phyloP scores from a whole-genome alignment of 345 rosid genomes.

The Brassica cretica region DNA sequence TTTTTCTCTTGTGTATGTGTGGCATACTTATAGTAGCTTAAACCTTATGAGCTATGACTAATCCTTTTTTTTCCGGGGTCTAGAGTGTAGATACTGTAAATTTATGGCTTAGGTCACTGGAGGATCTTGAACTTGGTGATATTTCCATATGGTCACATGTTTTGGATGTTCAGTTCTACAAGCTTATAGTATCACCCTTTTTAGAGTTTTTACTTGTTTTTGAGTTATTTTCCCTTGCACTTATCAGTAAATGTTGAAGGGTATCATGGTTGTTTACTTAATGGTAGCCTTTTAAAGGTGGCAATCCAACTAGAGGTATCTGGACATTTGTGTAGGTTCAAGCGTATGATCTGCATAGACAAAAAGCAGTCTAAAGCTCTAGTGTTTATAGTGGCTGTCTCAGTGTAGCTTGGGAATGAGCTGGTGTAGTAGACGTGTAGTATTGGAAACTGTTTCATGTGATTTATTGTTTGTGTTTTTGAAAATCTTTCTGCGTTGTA shows the following conservation, averaged over 20 bases:
- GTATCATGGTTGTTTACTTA: not conserved
- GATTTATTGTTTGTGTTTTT: slow-evolving; percentile 4
- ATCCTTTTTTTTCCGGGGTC: not conserved
- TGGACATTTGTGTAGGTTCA: not conserved
- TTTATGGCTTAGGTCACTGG: not conserved
- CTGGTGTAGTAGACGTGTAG: not conserved
- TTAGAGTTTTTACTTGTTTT: not conserved
- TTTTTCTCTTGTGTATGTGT: not conserved
- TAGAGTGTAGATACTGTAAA: not conserved
- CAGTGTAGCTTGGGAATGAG: not conserved
- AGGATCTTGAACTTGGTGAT: not conserved
- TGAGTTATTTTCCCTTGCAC: not conserved
- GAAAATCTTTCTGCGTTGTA: not conserved
- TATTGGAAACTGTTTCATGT: not conserved
- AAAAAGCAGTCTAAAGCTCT: not conserved
- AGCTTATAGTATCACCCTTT: not conserved
- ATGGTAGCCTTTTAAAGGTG: not conserved
- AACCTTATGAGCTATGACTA: not conserved
- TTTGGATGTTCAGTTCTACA: not conserved
- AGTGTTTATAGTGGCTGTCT: not conserved
- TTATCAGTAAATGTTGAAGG: not conserved
- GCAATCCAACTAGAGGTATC: not conserved
- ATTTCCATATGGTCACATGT: not conserved
- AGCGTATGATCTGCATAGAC: not conserved
- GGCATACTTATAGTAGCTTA: not conserved